phyloP scores from a whole-genome alignment of 2,329 filamentous ascomycete species.

The Emmonsiellopsis sp. region DNA sequence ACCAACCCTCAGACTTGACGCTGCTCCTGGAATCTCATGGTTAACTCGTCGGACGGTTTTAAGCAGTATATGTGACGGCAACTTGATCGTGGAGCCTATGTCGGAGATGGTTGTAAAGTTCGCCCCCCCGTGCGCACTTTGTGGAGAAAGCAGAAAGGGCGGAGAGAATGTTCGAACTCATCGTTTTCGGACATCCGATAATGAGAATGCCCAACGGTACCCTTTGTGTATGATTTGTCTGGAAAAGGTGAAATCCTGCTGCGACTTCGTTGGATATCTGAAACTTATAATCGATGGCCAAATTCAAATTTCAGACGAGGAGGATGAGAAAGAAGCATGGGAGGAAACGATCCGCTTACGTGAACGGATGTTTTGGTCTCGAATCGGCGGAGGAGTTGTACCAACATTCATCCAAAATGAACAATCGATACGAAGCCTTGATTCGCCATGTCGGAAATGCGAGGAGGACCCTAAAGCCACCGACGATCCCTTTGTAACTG shows the following conservation, averaged over 20 bases:
- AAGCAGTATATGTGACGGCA: slow-evolving; percentile 73
- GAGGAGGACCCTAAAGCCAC: not conserved
- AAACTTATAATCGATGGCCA: slow-evolving; percentile 88
- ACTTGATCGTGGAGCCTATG: slow-evolving; percentile 81
- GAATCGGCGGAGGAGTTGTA: slow-evolving; percentile 83
- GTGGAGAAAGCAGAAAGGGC: slow-evolving; percentile 71
- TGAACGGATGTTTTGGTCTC: slow-evolving; percentile 95
- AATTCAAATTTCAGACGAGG: slow-evolving; percentile 73
- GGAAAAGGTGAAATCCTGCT: slow-evolving; percentile 71
- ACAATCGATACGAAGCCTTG: not conserved
- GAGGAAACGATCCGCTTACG: slow-evolving; percentile 84
- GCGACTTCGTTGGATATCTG: slow-evolving; percentile 86
- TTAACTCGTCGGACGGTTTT: slow-evolving; percentile 78
- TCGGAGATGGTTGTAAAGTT: slow-evolving; percentile 47
- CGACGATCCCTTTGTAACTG: not conserved
- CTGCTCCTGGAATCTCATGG: slow-evolving; percentile 87
- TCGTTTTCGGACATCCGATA: slow-evolving; percentile 81
- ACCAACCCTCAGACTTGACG: slow-evolving; percentile 81
- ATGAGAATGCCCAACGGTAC: slow-evolving; percentile 77
- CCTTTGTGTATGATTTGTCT: slow-evolving; percentile 86
- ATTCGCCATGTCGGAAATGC: not conserved
- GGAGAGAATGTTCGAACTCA: slow-evolving; percentile 67
- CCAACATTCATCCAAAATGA: slow-evolving; percentile 44
- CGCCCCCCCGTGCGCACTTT: slow-evolving; percentile 68
- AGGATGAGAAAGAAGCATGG: slow-evolving; percentile 83